Evolutionary conservation across 441 rosid species (phyloP).

Genomic region (Macaranga tanarius): DNA sequence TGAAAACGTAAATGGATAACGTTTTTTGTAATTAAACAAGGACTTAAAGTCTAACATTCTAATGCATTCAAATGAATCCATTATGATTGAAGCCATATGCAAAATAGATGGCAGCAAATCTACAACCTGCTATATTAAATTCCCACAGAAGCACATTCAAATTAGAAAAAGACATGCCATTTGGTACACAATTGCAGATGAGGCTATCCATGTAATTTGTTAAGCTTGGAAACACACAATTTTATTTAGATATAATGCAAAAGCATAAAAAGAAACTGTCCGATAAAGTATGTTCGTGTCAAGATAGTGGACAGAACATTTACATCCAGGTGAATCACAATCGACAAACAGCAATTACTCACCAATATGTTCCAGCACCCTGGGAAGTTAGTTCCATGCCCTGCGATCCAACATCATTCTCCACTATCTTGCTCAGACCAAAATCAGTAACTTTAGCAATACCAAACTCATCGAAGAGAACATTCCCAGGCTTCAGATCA

Average conservation of each 20-base stretch:
- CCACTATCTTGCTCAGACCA: conserved; percentile 98
- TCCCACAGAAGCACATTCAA: neutral
- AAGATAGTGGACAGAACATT: conserved; percentile 6
- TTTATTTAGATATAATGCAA: neutral
- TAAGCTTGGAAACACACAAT: neutral
- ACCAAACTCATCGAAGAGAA: conserved; percentile 93
- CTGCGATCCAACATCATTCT: conserved; percentile 88
- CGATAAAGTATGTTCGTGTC: neutral
- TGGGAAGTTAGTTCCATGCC: conserved; percentile 99
- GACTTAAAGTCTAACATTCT: neutral
- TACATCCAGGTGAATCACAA: conserved; percentile 22
- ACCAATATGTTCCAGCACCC: conserved; percentile 99
- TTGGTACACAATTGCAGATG: neutral
- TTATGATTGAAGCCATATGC: neutral
- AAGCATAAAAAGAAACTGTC: neutral
- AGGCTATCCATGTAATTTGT: neutral
- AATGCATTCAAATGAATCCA: neutral
- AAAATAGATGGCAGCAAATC: neutral
- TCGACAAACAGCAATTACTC: conserved; percentile 32
- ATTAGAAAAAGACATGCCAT: neutral
- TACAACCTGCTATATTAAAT: neutral
- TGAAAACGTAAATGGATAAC: too few species aligned
- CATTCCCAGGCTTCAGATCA: conserved; percentile 99
- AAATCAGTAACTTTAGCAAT: conserved; percentile 98
- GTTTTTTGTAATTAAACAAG: too few species aligned